Base-by-base conservation (phyloP, 768 basidiomycete genomes). In the Mycena haematopus region DNA sequence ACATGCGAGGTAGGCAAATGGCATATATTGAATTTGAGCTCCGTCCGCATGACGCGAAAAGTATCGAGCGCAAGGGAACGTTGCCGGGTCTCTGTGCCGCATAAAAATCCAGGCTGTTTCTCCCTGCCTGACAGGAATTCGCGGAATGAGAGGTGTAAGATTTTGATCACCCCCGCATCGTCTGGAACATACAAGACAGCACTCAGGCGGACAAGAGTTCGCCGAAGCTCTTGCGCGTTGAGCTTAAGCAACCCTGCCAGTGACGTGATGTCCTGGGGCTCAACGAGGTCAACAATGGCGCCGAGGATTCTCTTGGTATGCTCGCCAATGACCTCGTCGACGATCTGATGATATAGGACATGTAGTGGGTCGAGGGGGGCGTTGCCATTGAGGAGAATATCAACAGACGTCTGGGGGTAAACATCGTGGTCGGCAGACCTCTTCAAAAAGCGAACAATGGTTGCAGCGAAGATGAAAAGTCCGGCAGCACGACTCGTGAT, bases 11-110 rank as follows among this genome's bases (percentile, higher is more conserved):
- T 47, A 4, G 29, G 46, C 24, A 56, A 27, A 4, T 56, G n/a
- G 11, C 55, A 56, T n/a, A 56, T 56, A 31, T 56, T 56, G 55
- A 56, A 56, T 10, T 46, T 46, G 29, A 56, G 44, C 17, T 56
- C 55, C 9, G 19, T 36, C 11, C 35, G 29, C 29, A 56, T 4
- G 14, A 46, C 22, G 13, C 42, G 29, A 2, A 55, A 33, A 19
- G 38, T 17, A 17, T 56, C 13, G 15, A 19, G 29, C 35, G 22
- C 22, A 8, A 56, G 13, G 6, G 14, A 19, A n/a, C 9, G 31
- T 11, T 35, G 24, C 14, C 35, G 55, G 17, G 1, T 8, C 6
- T 46, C 55, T 56, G 54, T 56, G 33, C 55, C 54, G 13, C 55
- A 56, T 2, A 56, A 40, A 22, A 36, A n/a, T 45, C 36, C 42